Conservation (phyloP, 495 filamentous ascomycete species). For the Lasiosphaeria ovina region DNA sequence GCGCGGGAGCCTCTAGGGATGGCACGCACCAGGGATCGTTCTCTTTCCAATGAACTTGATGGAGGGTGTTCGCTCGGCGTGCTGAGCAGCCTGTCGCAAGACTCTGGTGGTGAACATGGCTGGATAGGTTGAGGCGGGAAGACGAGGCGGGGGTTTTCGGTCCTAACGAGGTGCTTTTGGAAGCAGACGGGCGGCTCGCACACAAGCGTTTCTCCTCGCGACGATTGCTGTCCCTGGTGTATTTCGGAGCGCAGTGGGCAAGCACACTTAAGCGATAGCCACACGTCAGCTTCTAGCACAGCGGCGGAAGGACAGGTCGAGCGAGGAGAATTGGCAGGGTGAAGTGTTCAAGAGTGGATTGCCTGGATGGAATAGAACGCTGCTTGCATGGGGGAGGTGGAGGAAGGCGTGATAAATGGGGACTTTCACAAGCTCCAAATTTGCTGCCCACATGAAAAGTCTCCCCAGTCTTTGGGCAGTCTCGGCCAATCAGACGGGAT, state of each 20-base stretch:
- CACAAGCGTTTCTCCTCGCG: slow-evolving; percentile 26
- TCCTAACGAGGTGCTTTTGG: slow-evolving; percentile 2
- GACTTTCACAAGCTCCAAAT: slow-evolving; percentile 21
- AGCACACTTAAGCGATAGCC: neutral
- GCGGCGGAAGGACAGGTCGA: slow-evolving; percentile 29
- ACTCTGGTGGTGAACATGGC: slow-evolving; percentile 63
- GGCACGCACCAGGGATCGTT: slow-evolving; percentile 66
- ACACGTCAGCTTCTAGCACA: neutral
- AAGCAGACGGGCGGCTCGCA: neutral
- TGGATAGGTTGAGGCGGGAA: slow-evolving; percentile 14
- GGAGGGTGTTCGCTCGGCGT: slow-evolving; percentile 68
- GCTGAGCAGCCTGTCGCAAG: slow-evolving; percentile 62
- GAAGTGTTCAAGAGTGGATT: neutral
- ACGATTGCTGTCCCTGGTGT: slow-evolving; percentile 26
- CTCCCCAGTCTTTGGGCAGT: slow-evolving; percentile 1
- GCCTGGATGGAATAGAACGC: neutral
- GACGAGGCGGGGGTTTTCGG: neutral
- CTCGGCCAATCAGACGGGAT: slow-evolving; percentile 12
- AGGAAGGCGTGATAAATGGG: slow-evolving; percentile 15
- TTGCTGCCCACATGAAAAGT: slow-evolving; percentile 5
- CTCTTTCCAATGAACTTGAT: slow-evolving; percentile 94
- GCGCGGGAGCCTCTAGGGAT: neutral
- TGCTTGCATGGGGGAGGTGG: neutral
- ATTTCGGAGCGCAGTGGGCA: neutral
- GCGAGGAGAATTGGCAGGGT: slow-evolving; percentile 24